Conservation (phyloP, 2,329 filamentous ascomycete genomes). For the Fusarium lateritium region DNA sequence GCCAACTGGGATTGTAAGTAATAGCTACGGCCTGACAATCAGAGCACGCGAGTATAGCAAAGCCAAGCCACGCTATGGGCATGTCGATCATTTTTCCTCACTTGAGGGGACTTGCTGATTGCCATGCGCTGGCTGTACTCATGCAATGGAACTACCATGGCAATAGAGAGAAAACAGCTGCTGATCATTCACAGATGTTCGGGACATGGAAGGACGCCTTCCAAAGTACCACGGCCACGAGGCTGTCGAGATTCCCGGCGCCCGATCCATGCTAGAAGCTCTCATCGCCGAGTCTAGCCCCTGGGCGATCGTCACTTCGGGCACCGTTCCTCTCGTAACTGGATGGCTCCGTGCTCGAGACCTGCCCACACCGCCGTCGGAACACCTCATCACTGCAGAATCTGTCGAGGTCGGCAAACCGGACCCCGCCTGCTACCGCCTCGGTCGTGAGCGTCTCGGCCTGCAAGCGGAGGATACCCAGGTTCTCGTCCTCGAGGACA, state of each 20-base stretch:
- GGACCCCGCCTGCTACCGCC: slow-evolving; percentile 79
- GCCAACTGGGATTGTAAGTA: slow-evolving; percentile 94
- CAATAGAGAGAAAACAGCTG: slow-evolving; percentile 12
- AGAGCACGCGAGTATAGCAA: not conserved
- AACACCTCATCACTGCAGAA: slow-evolving; percentile 80
- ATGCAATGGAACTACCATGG: slow-evolving; percentile 4
- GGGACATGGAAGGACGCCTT: slow-evolving; percentile 81
- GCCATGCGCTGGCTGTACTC: not conserved
- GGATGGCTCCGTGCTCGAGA: slow-evolving; percentile 80
- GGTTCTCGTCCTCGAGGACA: slow-evolving; percentile 88
- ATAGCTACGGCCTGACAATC: slow-evolving; percentile 54
- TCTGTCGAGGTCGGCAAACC: slow-evolving; percentile 83
- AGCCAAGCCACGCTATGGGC: not conserved
- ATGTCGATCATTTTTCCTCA: slow-evolving; percentile 11
- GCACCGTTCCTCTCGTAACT: slow-evolving; percentile 75
- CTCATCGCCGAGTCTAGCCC: slow-evolving; percentile 74
- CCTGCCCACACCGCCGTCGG: slow-evolving; percentile 70
- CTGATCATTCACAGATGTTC: slow-evolving; percentile 73
- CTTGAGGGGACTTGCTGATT: slow-evolving; percentile 6
- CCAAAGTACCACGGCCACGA: slow-evolving; percentile 83
- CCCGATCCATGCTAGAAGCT: slow-evolving; percentile 76
- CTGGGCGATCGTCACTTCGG: slow-evolving; percentile 91
- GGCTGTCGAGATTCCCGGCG: slow-evolving; percentile 89
- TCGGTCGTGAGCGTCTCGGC: slow-evolving; percentile 75
- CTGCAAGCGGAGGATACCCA: slow-evolving; percentile 63